Base-by-base conservation (phyloP, 805 yeast species). In the Yamadazyma phyllophila region DNA sequence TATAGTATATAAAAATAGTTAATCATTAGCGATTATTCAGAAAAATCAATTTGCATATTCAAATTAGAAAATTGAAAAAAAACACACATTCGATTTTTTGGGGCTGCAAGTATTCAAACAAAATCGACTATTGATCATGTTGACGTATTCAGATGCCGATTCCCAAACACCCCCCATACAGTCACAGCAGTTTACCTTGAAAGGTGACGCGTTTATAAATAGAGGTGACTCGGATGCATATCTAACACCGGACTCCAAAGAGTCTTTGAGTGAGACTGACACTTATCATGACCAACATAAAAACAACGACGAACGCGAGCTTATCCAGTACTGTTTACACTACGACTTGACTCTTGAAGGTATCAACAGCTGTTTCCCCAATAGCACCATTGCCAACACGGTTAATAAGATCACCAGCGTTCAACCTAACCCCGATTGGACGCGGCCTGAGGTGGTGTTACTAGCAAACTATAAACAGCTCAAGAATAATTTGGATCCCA, bases 241-340 rank as follows among this genome's bases (percentile, higher is more conserved):
- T 38, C 36, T 48, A 13, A 48, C 55, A 11, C 55, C 55, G 10
- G 55, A 48, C 3, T 47, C 51, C 6, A 51, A 51, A 37, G 52
- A 44, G 13, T 42, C 48, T 30, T 41, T 46, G 2, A 51, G 52
- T 43, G 55, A 51, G 42, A 47, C 32, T 38, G 55, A 51, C 33
- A 17, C 30, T 12, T 16, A 26, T 31, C 40, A 37, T 14, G 44
- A 40, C 10, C 26, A 31, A 7, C 34, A 38, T 3, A 46, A 50
- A 48, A 24, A 12, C 10, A 44, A 37, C 7, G 29, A 36, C 5
- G 49, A 47, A 13, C 2, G 44, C 11, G 45, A 39, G n/a, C 13
- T 30, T 9, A 15, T 49, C 8, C 42, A 41, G 10, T 48, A 45
- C 24, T 35, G 43, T 4, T 24, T 45, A n/a, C n/a, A 35, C 30